phyloP scores from a whole-genome alignment of 345 rosid species.

The Microthlaspi erraticum region DNA sequence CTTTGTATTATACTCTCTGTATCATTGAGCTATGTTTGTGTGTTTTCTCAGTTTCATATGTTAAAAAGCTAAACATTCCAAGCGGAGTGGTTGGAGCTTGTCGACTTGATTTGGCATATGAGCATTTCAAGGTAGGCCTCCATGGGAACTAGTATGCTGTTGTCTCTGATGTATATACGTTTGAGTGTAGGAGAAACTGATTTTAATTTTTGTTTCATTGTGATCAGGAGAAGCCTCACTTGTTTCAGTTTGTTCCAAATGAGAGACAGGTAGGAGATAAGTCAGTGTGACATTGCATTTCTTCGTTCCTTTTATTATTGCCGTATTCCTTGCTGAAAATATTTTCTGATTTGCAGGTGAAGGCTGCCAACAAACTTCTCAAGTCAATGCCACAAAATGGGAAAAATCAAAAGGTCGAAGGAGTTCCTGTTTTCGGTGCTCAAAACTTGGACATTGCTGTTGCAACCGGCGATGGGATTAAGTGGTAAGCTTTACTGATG shows the following conservation, averaged over 20 bases:
- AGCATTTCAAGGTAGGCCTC: constrained; percentile 87
- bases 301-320: constrained; percentile 7
- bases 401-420: constrained; percentile 67
- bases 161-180: not conserved
- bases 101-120: constrained; percentile 97
- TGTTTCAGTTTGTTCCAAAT: constrained; percentile 95
- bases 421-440: constrained; percentile 94
- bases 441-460: constrained; percentile 95
- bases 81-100: constrained; percentile 98
- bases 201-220: constrained; percentile 24
- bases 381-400: constrained; percentile 60
- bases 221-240: constrained; percentile 82
- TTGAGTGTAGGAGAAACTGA: not conserved
- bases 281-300: not conserved
- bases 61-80: constrained; percentile 85
- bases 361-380: constrained; percentile 88
- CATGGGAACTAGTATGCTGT: constrained; percentile 12
- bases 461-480: constrained; percentile 89
- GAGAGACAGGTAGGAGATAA: constrained; percentile 73
- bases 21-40: constrained; percentile 21
- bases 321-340: not conserved
- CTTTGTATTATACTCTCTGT: not conserved
- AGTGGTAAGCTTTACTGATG: constrained; percentile 62
- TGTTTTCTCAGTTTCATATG: constrained; percentile 69
- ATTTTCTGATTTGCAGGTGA: constrained; percentile 58